Conservation (phyloP, 2,329 filamentous ascomycete species). For the Fusarium coicis region DNA sequence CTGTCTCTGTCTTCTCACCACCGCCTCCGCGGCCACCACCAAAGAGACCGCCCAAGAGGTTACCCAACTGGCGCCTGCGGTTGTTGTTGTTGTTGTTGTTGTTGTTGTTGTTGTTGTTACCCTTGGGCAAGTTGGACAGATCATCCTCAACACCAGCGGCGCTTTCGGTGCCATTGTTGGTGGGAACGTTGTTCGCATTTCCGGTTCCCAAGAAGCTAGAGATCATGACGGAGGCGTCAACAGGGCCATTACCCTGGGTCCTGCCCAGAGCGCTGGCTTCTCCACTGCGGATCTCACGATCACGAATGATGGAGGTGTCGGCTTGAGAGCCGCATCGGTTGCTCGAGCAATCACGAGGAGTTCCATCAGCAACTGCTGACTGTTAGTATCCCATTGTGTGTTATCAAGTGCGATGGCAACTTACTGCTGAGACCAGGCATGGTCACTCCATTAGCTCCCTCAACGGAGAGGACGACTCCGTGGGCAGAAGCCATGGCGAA, state of each 20-base stretch:
- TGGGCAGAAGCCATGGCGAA: slow-evolving; percentile 65
- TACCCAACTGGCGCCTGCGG: slow-evolving; percentile 45
- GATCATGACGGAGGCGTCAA: slow-evolving; percentile 68
- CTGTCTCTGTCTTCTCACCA: slow-evolving; percentile 52
- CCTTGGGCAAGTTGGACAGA: slow-evolving; percentile 45
- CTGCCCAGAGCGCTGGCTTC: slow-evolving; percentile 70
- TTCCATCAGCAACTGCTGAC: slow-evolving; percentile 68
- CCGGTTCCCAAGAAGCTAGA: slow-evolving; percentile 66
- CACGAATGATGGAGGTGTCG: slow-evolving; percentile 76
- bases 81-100: not conserved
- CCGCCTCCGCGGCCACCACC: slow-evolving; percentile 27
- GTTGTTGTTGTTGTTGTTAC: not conserved
- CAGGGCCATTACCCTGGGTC: slow-evolving; percentile 68
- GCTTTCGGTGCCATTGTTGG: slow-evolving; percentile 28
- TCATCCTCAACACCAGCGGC: slow-evolving; percentile 57
- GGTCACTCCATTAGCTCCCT: slow-evolving; percentile 69
- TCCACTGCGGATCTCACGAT: slow-evolving; percentile 65
- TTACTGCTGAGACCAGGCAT: slow-evolving; percentile 66
- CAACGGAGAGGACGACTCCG: slow-evolving; percentile 65
- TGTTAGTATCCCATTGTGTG: not conserved
- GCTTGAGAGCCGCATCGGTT: slow-evolving; percentile 72
- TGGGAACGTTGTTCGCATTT: not conserved
- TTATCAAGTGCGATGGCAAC: not conserved
- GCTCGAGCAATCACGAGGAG: slow-evolving; percentile 72
- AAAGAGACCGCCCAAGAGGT: slow-evolving; percentile 38